Evolutionary conservation across 306 rosid species (phyloP), one percentile per base, ranked within the genome.

Genomic region (Cajanus cajan): DNA sequence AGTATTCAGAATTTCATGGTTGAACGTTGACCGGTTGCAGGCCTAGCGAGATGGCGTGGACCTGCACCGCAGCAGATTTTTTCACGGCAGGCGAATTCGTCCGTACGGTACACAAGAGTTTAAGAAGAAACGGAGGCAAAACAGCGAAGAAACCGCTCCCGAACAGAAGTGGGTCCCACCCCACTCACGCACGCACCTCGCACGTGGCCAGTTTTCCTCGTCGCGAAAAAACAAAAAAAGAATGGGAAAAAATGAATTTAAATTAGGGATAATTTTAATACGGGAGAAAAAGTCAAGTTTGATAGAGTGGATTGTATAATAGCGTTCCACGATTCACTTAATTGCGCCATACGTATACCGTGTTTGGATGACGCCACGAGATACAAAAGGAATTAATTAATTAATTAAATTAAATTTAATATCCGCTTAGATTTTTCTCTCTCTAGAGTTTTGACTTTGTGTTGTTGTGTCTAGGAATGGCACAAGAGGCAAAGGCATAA

Each of bases 91-190:
- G 50, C 34, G n/a, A 31, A 24, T 7, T 80, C 72, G 86, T 84
- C 86, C 90, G 90, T 88, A 86, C 89, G 50, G 58, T 68, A 77
- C 73, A 58, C 67, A 55, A 63, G 80, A 12, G 89, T 84, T 82
- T 16, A 68, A 37, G 28, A 63, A 79, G 68, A 41, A 84, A 87
- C 85, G 83, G 74, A 68, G 74, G 73, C 73, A 39, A 58, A 65
- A 57, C 37, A 80, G 74, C 79, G 68, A 67, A 76, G 74, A 79
- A 87, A 77, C 67, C 71, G 82, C 71, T 55, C 68, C 10, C 22
- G 25, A 65, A 72, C 74, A 73, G 57, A 57, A 12, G 14, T 2
- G 72, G 89, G 90, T 11, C 88, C 90, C 89, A 83, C 82, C 14
- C 22, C 39, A 82, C 74, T 63, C 43, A 67, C 66, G 43, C 88